These are phyloP conservation scores for Gossypium mustelinum DNA, from an alignment of 345 rosid species.

Conservation along the genomic window DNA sequence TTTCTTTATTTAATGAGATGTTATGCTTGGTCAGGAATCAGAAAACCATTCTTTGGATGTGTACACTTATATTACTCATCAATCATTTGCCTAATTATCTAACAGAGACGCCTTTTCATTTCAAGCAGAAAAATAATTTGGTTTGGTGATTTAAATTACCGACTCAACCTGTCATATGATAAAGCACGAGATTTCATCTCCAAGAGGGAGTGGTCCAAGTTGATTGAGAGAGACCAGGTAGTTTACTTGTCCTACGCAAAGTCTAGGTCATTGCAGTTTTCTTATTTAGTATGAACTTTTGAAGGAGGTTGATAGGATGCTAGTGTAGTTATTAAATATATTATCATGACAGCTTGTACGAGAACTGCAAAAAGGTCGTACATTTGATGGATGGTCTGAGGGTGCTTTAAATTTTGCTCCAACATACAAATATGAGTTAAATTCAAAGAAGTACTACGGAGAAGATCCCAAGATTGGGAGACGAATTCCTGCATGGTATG, in stretches of 20 bases:
- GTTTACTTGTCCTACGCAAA: background rate
- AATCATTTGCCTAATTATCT: background rate
- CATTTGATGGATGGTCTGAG: slow-evolving; percentile 92
- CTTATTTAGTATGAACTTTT: background rate
- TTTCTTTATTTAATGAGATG: background rate
- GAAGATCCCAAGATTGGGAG: slow-evolving; percentile 72
- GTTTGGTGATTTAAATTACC: slow-evolving; percentile 93
- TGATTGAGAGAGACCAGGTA: slow-evolving; percentile 84
- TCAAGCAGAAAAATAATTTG: slow-evolving; percentile 71
- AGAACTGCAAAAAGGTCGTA: slow-evolving; percentile 62
- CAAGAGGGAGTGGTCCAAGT: slow-evolving; percentile 59
- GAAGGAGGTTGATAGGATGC: slow-evolving; percentile 8
- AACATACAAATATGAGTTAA: slow-evolving; percentile 77
- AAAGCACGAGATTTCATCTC: slow-evolving; percentile 58
- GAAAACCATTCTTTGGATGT: background rate
- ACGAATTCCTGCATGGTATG: slow-evolving; percentile 87
- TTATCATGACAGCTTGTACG: slow-evolving; percentile 50
- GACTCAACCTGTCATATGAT: slow-evolving; percentile 72
- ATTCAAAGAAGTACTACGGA: slow-evolving; percentile 70
- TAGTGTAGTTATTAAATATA: slow-evolving; percentile 4
- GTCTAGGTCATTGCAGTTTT: background rate
- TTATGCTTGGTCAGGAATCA: background rate
- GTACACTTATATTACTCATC: background rate
- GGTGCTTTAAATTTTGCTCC: slow-evolving; percentile 71
- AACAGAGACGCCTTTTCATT: slow-evolving; percentile 10